Evolutionary conservation across 2,329 filamentous ascomycete genomes (phyloP).

Genomic region (Fusarium equiseti): DNA sequence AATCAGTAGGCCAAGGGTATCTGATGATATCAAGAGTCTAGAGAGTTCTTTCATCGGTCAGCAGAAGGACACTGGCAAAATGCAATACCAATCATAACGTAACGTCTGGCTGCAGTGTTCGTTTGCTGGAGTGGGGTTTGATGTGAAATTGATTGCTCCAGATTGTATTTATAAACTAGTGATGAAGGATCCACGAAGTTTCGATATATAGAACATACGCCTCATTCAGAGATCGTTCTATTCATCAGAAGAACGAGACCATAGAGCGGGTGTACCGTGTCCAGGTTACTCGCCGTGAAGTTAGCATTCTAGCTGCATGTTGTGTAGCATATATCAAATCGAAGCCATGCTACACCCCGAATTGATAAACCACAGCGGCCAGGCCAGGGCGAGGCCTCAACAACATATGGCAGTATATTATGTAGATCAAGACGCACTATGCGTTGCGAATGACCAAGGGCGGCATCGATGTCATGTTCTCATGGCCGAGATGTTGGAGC

Average conservation of each 20-base stretch:
- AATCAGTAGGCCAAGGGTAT: not conserved
- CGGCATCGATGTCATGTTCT: not conserved
- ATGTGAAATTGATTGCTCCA: not conserved
- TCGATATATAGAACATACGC: not conserved
- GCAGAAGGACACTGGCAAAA: not conserved
- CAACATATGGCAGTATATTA: not conserved
- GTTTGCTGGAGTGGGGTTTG: not conserved
- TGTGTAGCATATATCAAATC: constrained; percentile 1
- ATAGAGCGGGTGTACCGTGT: not conserved
- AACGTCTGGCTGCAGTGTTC: not conserved
- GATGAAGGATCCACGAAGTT: not conserved
- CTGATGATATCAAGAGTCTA: not conserved
- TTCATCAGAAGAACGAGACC: not conserved
- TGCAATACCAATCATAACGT: not conserved
- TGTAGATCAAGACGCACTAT: not conserved
- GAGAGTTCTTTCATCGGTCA: not conserved
- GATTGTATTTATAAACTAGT: not conserved
- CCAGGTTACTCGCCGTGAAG: not conserved
- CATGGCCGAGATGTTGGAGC: not conserved
- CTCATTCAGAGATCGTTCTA: not conserved
- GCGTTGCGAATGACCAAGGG: not conserved
- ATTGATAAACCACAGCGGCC: constrained; percentile 4
- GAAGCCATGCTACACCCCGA: not conserved
- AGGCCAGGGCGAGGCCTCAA: not conserved
- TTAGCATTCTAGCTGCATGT: not conserved